phyloP scores from a whole-genome alignment of 1,284 basidiomycete species.

The Stereum hirsutum region DNA sequence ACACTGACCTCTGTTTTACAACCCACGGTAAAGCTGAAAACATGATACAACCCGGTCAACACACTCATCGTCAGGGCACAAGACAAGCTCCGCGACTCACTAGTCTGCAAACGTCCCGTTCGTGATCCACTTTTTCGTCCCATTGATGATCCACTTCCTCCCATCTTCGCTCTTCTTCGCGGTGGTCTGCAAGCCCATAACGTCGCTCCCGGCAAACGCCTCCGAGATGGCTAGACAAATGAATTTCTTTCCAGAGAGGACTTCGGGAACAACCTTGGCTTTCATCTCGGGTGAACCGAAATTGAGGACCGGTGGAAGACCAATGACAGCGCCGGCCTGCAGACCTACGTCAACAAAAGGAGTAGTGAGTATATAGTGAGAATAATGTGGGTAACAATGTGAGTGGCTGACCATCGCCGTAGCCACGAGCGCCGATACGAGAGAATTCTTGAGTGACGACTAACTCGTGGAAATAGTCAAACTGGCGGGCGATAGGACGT shows the following conservation, averaged over 20 bases:
- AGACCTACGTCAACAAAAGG: too few relatives aligned
- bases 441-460: conserved; percentile 5
- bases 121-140: conserved; percentile 96
- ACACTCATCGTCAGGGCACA: too few relatives aligned
- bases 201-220: conserved; percentile 89
- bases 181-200: conserved; percentile 75
- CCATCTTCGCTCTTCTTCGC: conserved; percentile 84
- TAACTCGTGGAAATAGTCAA: conserved; percentile 74
- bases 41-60: too few relatives aligned
- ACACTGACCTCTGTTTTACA: conserved; percentile 71
- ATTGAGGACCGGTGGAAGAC: conserved; percentile 80
- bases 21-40: conserved; percentile 73
- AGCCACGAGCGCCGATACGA: conserved; percentile 23
- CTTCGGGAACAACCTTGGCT: conserved; percentile 55
- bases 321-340: conserved; percentile 77
- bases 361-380: too few relatives aligned
- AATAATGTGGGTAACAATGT: too few relatives aligned
- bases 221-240: conserved; percentile 69
- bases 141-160: conserved; percentile 79
- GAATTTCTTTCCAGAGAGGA: conserved; percentile 76
- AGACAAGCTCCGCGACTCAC: too few relatives aligned
- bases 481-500: too few relatives aligned
- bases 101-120: conserved; percentile 79
- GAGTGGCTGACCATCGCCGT: conserved; percentile 72
- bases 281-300: conserved; percentile 75